These are phyloP conservation scores for Ophiosphaerella narmari DNA, from an alignment of 2,329 filamentous ascomycete genomes.

Conservation along the genomic window DNA sequence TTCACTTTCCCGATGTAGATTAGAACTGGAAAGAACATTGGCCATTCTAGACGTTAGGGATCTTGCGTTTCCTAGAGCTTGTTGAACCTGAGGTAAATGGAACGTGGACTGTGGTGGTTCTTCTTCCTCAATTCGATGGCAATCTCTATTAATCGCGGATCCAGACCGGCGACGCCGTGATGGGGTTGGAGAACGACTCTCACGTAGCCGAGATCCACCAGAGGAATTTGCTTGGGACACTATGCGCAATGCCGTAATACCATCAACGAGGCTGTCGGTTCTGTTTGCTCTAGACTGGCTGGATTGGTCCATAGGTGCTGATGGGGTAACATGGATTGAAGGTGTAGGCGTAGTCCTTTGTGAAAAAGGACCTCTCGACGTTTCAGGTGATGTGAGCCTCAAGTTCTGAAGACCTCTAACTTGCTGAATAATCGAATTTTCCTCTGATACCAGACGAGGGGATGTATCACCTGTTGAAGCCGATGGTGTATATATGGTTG, in stretches of 20 bases:
- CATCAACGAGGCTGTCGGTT: conserved; percentile 5
- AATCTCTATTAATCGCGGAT: conserved; percentile 5
- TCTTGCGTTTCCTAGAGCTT: conserved; percentile 36
- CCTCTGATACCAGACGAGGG: background rate
- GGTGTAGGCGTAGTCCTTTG: conserved; percentile 8
- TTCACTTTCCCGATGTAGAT: conserved; percentile 44
- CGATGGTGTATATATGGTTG: conserved; percentile 8
- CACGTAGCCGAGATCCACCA: background rate
- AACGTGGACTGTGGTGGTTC: conserved; percentile 14
- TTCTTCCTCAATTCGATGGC: conserved; percentile 21
- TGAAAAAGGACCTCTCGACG: background rate
- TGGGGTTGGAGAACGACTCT: conserved; percentile 15
- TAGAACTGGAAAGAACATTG: conserved; percentile 41
- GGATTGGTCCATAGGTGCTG: background rate
- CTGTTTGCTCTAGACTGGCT: conserved; percentile 1
- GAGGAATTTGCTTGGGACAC: conserved; percentile 1
- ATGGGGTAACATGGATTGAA: conserved; percentile 11
- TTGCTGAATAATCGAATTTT: background rate
- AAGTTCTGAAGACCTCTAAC: conserved; percentile 4
- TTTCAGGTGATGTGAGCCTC: conserved; percentile 6
- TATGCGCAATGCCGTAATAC: conserved; percentile 1
- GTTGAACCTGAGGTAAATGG: conserved; percentile 13
- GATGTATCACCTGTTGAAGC: background rate
- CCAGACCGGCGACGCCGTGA: conserved; percentile 22
- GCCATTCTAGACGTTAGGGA: conserved; percentile 36